A percentile compares a stretch with the other conserved stretches of the same genome.
Conservation (phyloP, 202 grass and related monocot genomes). For the Alloteropsis angusta region DNA sequence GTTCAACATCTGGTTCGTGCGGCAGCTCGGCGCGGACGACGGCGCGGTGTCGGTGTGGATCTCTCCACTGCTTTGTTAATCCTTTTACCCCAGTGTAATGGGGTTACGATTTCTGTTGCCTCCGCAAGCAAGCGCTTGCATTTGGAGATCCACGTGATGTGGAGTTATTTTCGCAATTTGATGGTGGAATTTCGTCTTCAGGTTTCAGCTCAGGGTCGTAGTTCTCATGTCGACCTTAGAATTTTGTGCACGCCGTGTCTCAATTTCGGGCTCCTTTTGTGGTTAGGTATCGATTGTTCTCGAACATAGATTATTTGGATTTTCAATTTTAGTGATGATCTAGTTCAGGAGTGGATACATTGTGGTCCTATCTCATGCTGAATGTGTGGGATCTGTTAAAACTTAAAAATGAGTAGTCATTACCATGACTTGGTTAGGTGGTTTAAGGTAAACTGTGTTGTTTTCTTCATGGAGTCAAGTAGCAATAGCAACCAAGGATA, state of each 20-base stretch:
- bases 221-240: not conserved
- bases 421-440: not conserved
- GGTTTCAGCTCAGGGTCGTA: not conserved
- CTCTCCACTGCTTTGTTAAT: not conserved
- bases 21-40: slow-evolving; percentile 63
- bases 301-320: not conserved
- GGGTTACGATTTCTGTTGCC: not conserved
- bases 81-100: not conserved
- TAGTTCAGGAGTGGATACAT: not conserved
- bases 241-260: not conserved
- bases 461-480: not conserved
- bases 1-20: slow-evolving; percentile 90
- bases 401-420: not conserved
- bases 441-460: not conserved
- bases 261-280: not conserved
- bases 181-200: not conserved
- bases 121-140: not conserved
- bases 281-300: not conserved
- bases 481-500: not conserved
- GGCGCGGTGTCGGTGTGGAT: slow-evolving; percentile 64
- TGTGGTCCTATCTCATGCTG: not conserved
- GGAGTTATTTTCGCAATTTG: not conserved
- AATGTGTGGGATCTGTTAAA: not conserved
- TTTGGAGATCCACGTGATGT: not conserved
- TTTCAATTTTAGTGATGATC: not conserved